Evolutionary conservation across 345 rosid species (phyloP).

Genomic region (Eutrema yunnanense): DNA sequence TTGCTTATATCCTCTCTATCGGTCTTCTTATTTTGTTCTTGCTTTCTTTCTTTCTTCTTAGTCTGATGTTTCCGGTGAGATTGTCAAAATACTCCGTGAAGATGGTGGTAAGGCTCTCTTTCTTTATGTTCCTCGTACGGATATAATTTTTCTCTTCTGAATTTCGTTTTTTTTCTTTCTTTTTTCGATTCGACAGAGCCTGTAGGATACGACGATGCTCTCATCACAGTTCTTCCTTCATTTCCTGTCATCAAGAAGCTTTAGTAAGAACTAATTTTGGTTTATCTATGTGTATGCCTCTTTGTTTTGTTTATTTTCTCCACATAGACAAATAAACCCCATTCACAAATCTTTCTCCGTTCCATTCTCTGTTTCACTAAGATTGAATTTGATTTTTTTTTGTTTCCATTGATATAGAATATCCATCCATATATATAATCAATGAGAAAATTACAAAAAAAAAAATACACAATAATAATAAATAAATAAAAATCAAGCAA

Average conservation of each 20-base stretch:
- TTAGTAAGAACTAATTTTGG: slow-evolving; percentile 28
- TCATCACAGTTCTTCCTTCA: slow-evolving; percentile 67
- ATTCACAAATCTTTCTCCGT: background rate
- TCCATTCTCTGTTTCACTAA: slow-evolving; percentile 2
- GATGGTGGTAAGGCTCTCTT: slow-evolving; percentile 57
- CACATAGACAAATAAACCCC: background rate
- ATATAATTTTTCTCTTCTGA: background rate
- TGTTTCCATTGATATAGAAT: background rate
- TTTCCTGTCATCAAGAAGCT: slow-evolving; percentile 87
- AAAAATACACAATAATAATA: background rate
- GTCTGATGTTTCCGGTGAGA: slow-evolving; percentile 72
- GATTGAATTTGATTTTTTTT: background rate
- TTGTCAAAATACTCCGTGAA: slow-evolving; percentile 57
- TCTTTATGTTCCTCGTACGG: background rate
- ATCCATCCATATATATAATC: slow-evolving; percentile 1
- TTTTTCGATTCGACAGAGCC: slow-evolving; percentile 43
- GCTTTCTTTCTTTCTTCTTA: slow-evolving; percentile 18
- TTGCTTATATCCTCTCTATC: background rate
- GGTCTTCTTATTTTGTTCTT: background rate
- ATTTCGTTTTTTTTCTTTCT: background rate
- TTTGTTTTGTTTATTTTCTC: background rate
- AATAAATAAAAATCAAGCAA: background rate
- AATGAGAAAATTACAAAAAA: slow-evolving; percentile 6
- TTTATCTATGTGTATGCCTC: background rate
- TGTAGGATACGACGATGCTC: slow-evolving; percentile 77